These are phyloP conservation scores for Hypoxylon sp. DNA, from an alignment of 2,329 filamentous ascomycete species.

Conservation along the genomic window DNA sequence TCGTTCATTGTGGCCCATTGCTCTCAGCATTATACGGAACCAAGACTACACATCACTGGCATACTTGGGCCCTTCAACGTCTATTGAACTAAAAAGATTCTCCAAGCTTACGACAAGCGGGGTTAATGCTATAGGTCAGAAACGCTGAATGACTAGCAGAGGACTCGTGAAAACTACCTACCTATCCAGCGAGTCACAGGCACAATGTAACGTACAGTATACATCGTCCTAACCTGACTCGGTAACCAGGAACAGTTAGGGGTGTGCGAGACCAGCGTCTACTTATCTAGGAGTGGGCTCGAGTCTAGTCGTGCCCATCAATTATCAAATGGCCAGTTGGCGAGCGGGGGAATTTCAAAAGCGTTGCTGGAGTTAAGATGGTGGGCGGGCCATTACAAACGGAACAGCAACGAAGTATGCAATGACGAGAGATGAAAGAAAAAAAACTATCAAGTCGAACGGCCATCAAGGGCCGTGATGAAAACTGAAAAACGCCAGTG, in stretches of 20 bases:
- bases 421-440: constrained; percentile 29
- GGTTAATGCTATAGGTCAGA: constrained; percentile 3
- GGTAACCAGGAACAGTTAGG: not conserved
- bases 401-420: constrained; percentile 26
- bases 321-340: constrained; percentile 3
- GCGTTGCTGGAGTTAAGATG: constrained; percentile 10
- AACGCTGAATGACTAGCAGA: constrained; percentile 5
- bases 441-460: constrained; percentile 15
- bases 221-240: constrained; percentile 11
- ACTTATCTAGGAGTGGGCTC: constrained; percentile 4
- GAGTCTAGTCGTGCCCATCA: constrained; percentile 4
- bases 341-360: constrained; percentile 9
- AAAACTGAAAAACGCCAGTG: constrained; percentile 8
- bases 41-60: constrained; percentile 6
- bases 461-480: constrained; percentile 11
- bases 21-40: constrained; percentile 1
- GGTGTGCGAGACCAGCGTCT: not conserved
- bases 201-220: constrained; percentile 8
- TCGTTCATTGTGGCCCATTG: constrained; percentile 5
- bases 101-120: constrained; percentile 11
- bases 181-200: not conserved
- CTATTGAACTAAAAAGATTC: constrained; percentile 4
- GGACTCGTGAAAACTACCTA: constrained; percentile 9
- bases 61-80: not conserved
- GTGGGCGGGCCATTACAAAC: constrained; percentile 9